Evolutionary conservation across 2,329 filamentous ascomycete species (phyloP).

Genomic region (Paradendryphiella salina): DNA sequence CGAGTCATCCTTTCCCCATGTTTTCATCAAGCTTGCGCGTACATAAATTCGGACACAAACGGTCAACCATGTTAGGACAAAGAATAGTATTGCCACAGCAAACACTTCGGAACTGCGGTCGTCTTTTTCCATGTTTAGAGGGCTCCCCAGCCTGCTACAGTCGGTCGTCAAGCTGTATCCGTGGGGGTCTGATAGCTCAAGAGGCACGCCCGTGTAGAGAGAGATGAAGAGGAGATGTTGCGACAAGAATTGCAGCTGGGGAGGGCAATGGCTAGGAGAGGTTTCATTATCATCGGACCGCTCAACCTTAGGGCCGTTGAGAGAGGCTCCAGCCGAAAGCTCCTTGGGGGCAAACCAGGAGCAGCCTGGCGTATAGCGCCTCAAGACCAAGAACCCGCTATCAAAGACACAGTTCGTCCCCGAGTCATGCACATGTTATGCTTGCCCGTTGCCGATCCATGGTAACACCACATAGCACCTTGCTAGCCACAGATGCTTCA

Average conservation of each 20-base stretch:
- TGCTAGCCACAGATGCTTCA: background rate
- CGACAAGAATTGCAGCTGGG: background rate
- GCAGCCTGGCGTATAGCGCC: background rate
- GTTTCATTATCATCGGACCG: background rate
- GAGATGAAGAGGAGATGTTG: background rate
- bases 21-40: slow-evolving; percentile 42
- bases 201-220: background rate
- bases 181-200: slow-evolving; percentile 1
- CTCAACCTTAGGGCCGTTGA: slow-evolving; percentile 1
- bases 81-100: slow-evolving; percentile 44
- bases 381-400: background rate
- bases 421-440: slow-evolving; percentile 10
- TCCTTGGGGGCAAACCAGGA: background rate
- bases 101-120: slow-evolving; percentile 30
- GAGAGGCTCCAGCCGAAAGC: background rate
- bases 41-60: slow-evolving; percentile 47
- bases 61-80: slow-evolving; percentile 45
- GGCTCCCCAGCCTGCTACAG: background rate
- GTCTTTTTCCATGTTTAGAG: slow-evolving; percentile 12
- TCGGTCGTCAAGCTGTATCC: background rate
- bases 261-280: background rate
- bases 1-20: slow-evolving; percentile 49
- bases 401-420: slow-evolving; percentile 7
- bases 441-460: slow-evolving; percentile 8
- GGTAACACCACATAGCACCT: background rate